Conservation (phyloP, 139 green algal species). For the Micractinium sp. region DNA sequence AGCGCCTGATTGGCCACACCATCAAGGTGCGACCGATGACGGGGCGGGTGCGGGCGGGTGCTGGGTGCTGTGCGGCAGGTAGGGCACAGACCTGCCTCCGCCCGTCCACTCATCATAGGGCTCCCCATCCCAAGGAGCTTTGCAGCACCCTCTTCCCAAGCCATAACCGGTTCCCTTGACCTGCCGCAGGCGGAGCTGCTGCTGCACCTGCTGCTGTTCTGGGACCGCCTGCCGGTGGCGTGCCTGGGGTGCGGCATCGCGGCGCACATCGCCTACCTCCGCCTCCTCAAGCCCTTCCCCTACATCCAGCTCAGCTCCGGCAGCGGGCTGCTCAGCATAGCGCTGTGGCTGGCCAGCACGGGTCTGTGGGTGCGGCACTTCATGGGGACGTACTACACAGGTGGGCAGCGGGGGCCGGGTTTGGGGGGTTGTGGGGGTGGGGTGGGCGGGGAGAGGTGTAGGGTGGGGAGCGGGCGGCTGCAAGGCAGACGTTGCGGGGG, state of each 20-base stretch:
- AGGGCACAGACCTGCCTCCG: too few species aligned
- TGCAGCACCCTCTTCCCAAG: too few species aligned
- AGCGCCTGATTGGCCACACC: conserved; percentile 36
- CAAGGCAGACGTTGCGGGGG: too few species aligned
- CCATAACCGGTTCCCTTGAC: neutral
- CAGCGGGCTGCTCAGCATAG: conserved; percentile 34
- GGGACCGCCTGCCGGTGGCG: conserved; percentile 47
- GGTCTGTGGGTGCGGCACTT: conserved; percentile 47
- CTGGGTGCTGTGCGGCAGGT: too few species aligned
- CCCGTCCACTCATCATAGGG: neutral
- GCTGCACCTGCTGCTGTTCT: conserved; percentile 49
- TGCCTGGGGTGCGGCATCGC: conserved; percentile 30
- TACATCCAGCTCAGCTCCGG: conserved; percentile 40
- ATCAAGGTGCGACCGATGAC: conserved; percentile 29
- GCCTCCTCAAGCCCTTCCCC: conserved; percentile 50
- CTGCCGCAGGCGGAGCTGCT: conserved; percentile 30
- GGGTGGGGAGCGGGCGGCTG: too few species aligned
- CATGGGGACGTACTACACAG: conserved; percentile 43
- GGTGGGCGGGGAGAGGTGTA: too few species aligned
- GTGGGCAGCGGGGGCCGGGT: neutral
- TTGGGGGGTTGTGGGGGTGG: neutral
- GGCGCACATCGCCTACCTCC: conserved; percentile 46
- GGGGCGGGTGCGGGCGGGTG: too few species aligned
- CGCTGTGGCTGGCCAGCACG: conserved; percentile 34
- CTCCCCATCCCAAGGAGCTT: neutral